Conservation (phyloP, 306 rosid species). For the Vigna nakashimae region DNA sequence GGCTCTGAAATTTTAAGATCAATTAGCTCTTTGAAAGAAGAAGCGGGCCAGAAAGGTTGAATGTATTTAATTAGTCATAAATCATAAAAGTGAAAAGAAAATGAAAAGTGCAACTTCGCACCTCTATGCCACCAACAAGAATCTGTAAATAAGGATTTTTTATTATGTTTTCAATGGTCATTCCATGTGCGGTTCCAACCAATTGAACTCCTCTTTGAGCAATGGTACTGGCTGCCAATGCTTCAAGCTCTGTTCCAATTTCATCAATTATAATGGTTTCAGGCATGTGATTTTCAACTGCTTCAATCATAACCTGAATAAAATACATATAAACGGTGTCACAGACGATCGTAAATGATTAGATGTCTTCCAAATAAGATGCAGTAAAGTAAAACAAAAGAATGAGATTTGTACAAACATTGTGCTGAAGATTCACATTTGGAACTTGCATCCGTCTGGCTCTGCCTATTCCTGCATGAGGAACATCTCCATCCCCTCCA, state of each 20-base stretch:
- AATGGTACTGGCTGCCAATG: slow-evolving; percentile 98
- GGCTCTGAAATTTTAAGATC: not conserved
- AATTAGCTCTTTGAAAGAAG: slow-evolving; percentile 14
- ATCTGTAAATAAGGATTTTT: slow-evolving; percentile 91
- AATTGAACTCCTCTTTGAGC: slow-evolving; percentile 99
- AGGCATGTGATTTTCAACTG: slow-evolving; percentile 99
- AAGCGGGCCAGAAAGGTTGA: not conserved
- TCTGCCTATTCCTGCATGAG: slow-evolving; percentile 92
- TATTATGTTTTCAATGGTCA: slow-evolving; percentile 83
- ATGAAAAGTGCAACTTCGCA: slow-evolving; percentile 45
- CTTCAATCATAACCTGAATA: slow-evolving; percentile 94
- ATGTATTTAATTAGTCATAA: not conserved
- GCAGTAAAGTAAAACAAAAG: slow-evolving; percentile 36
- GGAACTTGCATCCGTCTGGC: slow-evolving; percentile 99
- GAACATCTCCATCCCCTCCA: slow-evolving; percentile 98
- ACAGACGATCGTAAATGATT: not conserved
- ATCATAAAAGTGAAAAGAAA: slow-evolving; percentile 36
- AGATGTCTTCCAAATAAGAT: slow-evolving; percentile 17
- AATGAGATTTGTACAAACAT: slow-evolving; percentile 56
- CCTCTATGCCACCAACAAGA: slow-evolving; percentile 99
- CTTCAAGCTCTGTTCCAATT: slow-evolving; percentile 98
- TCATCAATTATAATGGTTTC: slow-evolving; percentile 94
- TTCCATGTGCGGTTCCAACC: slow-evolving; percentile 98
- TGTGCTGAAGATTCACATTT: slow-evolving; percentile 92
- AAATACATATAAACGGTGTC: slow-evolving; percentile 16